Evolutionary conservation across 2,329 filamentous ascomycete genomes (phyloP), one percentile per base, ranked within the genome.

Genomic region (Alternaria sp.): DNA sequence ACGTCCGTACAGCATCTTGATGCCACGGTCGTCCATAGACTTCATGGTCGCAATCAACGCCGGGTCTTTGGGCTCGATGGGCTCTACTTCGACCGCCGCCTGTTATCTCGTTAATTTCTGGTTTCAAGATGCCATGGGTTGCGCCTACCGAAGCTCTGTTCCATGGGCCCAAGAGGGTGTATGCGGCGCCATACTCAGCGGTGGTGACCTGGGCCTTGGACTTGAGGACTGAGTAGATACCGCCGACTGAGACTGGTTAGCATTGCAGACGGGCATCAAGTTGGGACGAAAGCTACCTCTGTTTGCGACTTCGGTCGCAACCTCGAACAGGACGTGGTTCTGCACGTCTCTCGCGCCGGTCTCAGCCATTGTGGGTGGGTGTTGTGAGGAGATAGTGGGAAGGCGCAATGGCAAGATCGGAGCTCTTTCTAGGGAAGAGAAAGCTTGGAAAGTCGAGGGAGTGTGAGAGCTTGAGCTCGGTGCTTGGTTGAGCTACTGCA

Each of bases 221-320:
- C 83, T 99, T 99, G 83, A 99, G 90, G 70, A 99, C 96, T 15
- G 95, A 98, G 86, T 99, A 99, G 83, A 99, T 99, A 75, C 96
- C 96, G 77, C 96, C 96, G 66, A 99, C 96, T 96, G 70, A 43
- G 60, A 47, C 12, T n/a, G 13, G 62, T 77, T 62, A 75, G 68
- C 40, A 61, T 25, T 30, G 28, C 54, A 54, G 26, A 36, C 49
- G n/a, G 51, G 25, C 43, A 10, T 25, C n/a, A 32, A 62, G 63
- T 59, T 59, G 57, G 40, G 32, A 52, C 12, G 61, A 53, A 51
- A 65, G 85, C 71, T 86, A 95, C 93, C 93, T 87, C 96, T 89
- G 86, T 98, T 97, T 66, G 96, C 96, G 73, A 98, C 96, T 81
- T 99, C 96, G 21, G 96, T 98, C 65, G 96, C 93, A 75, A 98